Evolutionary conservation across 2,329 filamentous ascomycete genomes (phyloP), one percentile per base, ranked within the genome.

Genomic region (Pseudocercospora fuligena): DNA sequence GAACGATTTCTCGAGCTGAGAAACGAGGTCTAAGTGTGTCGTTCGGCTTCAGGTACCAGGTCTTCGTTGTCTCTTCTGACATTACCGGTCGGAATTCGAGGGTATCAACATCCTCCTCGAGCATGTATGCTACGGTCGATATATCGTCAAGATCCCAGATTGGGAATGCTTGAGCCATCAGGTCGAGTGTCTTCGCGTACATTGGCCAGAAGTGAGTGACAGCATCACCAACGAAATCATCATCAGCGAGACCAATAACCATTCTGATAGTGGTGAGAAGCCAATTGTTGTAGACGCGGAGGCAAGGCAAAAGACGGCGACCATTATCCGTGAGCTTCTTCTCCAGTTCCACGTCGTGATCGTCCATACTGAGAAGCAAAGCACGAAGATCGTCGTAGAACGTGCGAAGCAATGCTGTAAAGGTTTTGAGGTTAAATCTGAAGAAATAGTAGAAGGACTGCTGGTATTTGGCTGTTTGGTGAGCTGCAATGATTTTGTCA

Each of bases 391-490:
- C 90, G n/a, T 87, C 84, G 69, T 90, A 83, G 40, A 97, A 82
- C 29, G 90, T 82, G 61, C 90, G 88, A 54, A 94, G 86, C 33
- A 97, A 83, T 0, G 87, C 86, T 64, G 89, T 87, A 73, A 96
- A 90, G 9, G 90, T 92, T 60, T 90, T 90, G 57, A 93, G 83
- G 74, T 97, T 97, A 68, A 97, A 87, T 25, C 89, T 86, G 53
- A 96, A 83, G 66, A 92, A 88, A 73, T 90, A 93, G 66, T 85
- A 82, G 70, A 82, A 85, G 29, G 79, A 73, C 66, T 71, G 78
- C 77, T 72, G 78, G 73, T 64, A 46, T 72, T 70, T 68, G 73
- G 51, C 70, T 72, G 66, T 70, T 25, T 63, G 60, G 33, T 61
- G 29, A 33, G 60, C 59, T 61, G 46, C 33, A 33, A 33, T n/a